These are phyloP conservation scores for Blastocystis sp. DNA, from an alignment of 352 stramenopile genomes.

Conservation along the genomic window DNA sequence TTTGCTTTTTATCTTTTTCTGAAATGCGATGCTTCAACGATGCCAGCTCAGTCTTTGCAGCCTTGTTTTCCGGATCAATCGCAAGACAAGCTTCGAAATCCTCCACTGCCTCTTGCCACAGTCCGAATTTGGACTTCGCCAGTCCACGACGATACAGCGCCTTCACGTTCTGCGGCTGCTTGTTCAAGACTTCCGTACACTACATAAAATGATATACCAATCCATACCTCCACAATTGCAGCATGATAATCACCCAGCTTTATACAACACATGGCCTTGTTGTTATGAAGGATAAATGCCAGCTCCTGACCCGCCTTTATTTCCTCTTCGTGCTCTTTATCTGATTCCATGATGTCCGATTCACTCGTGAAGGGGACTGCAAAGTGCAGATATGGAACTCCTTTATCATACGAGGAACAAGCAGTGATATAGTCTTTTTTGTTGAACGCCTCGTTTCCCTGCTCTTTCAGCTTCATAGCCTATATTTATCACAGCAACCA, in stretches of 20 bases:
- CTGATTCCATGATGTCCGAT: slow-evolving; percentile 1
- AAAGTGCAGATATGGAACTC: slow-evolving; percentile 57
- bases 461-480: slow-evolving; percentile 63
- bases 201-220: background rate
- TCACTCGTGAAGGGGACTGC: background rate
- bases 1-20: slow-evolving; percentile 12
- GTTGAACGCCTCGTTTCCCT: slow-evolving; percentile 67
- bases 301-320: slow-evolving; percentile 23
- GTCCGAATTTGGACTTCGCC: slow-evolving; percentile 70
- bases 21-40: background rate
- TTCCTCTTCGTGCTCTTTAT: slow-evolving; percentile 46
- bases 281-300: slow-evolving; percentile 62
- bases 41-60: background rate
- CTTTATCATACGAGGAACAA: slow-evolving; percentile 65
- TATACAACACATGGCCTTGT: slow-evolving; percentile 66
- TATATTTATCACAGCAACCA: background rate
- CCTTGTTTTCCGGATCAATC: slow-evolving; percentile 47
- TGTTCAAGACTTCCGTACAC: slow-evolving; percentile 65
- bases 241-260: slow-evolving; percentile 66
- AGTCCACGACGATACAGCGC: slow-evolving; percentile 74
- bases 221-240: slow-evolving; percentile 49
- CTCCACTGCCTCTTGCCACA: slow-evolving; percentile 71
- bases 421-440: slow-evolving; percentile 66
- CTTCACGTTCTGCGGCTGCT: slow-evolving; percentile 76
- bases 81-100: slow-evolving; percentile 28